Evolutionary conservation across 2,329 filamentous ascomycete genomes (phyloP).

Genomic region (Boeremia lycopersici): DNA sequence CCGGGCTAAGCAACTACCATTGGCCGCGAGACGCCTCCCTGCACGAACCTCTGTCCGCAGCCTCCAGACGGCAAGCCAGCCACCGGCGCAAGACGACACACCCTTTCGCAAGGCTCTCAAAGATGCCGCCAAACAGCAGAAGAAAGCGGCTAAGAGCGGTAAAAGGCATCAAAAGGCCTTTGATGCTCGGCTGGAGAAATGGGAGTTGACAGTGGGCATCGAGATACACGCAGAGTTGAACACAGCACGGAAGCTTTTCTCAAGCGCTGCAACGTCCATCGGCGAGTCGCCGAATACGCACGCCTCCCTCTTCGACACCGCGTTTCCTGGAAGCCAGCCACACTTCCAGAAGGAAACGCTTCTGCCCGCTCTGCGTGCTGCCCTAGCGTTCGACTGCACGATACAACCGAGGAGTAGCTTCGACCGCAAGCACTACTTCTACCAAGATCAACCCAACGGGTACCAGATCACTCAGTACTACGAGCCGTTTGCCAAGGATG

Average conservation of each 20-base stretch:
- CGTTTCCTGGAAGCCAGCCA: constrained; percentile 88
- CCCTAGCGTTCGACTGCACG: constrained; percentile 79
- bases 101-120: constrained; percentile 47
- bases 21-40: constrained; percentile 3
- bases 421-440: constrained; percentile 98
- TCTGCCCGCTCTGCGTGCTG: constrained; percentile 87
- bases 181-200: constrained; percentile 58
- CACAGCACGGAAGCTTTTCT: constrained; percentile 88
- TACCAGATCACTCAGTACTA: constrained; percentile 99
- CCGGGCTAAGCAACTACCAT: constrained; percentile 25
- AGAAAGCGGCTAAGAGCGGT: constrained; percentile 24
- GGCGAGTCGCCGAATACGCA: constrained; percentile 80
- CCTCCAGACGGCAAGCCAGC: constrained; percentile 32
- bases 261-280: constrained; percentile 57
- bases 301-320: constrained; percentile 85
- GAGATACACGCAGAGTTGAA: constrained; percentile 98
- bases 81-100: constrained; percentile 32
- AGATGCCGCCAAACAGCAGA: constrained; percentile 45
- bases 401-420: constrained; percentile 81
- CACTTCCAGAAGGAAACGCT: constrained; percentile 81
- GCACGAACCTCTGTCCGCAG: constrained; percentile 16
- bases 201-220: constrained; percentile 95
- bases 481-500: constrained; percentile 70
- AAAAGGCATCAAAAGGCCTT: constrained; percentile 15
- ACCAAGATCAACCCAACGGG: constrained; percentile 94